phyloP scores from a whole-genome alignment of 2,329 filamentous ascomycete genomes.

The Hypoxylon sp. region DNA sequence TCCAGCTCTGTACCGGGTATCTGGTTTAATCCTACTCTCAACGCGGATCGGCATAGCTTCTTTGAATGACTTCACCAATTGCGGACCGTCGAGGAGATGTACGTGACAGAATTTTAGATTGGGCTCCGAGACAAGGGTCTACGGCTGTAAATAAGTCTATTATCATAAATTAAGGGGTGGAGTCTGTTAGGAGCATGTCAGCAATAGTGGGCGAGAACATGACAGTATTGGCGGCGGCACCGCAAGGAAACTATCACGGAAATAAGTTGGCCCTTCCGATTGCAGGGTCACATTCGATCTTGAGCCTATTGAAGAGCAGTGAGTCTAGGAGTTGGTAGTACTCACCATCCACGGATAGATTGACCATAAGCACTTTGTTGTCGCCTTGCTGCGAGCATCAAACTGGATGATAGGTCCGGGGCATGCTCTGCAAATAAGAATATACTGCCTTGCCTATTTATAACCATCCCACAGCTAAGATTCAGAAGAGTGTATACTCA shows the following conservation, averaged over 20 bases:
- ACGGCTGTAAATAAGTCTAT: conserved; percentile 3
- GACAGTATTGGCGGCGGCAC: background rate
- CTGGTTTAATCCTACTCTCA: conserved; percentile 2
- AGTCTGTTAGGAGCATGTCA: conserved; percentile 9
- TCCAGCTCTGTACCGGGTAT: conserved; percentile 3
- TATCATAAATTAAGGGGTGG: conserved; percentile 3
- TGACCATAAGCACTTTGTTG: conserved; percentile 4
- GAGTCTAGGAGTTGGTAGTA: background rate
- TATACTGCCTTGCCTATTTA: background rate
- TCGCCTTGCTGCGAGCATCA: background rate
- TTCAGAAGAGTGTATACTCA: too few species aligned
- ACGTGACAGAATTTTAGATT: conserved; percentile 15
- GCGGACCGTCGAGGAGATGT: conserved; percentile 2
- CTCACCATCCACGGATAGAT: background rate
- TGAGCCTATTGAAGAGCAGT: background rate
- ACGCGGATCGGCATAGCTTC: background rate
- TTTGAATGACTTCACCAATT: background rate
- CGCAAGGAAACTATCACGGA: conserved; percentile 4
- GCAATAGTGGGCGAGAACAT: background rate
- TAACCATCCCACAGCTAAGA: background rate
- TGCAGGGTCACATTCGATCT: conserved; percentile 15
- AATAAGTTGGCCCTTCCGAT: conserved; percentile 9
- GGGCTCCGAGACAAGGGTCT: conserved; percentile 12
- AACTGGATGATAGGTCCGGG: too few species aligned
- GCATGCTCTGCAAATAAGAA: background rate